Evolutionary conservation across 306 rosid genomes (phyloP), one percentile per base, ranked within the genome.

Genomic region (Albizia julibrissin): DNA sequence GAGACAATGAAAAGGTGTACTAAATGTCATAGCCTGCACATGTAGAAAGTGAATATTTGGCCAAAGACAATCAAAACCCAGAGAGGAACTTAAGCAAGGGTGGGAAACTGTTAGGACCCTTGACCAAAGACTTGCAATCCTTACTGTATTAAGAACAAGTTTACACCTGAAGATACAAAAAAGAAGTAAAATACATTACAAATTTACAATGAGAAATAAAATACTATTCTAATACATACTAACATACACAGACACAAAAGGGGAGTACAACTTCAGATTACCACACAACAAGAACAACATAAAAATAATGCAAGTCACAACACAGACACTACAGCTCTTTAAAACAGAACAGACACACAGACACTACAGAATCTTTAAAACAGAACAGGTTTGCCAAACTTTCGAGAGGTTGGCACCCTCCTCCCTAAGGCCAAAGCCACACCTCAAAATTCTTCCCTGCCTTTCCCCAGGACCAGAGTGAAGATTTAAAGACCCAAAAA

Each of bases 21-120:
- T 19, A 19, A 59, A 49, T 39, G 68, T 12, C 83, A 80, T 44
- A 44, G 24, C 52, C 68, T 12, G 44, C 68, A 22, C 54, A 80
- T 71, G 37, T 46, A 22, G 77, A 69, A 61, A 2, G 22, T 18
- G 42, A 75, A 24, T 44, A 56, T 3, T 37, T 24, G 44, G 16
- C 11, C 31, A 58, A 79, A 68, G 72, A 54, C 59, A 61, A 26
- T 5, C 13, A 58, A 71, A 64, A 31, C 65, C 34, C 37, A 26
- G 9, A 61, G 12, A 26, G 21, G 14, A 13, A 62, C 69, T 27
- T 62, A 11, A 12, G 39, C 21, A 27, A 61, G 18, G 33, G 68
- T 61, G 68, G 21, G 22, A 50, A 47, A 47, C 56, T 49, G 19
- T 49, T 49, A 5, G 56, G 56, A 49, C n/a, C 56, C 6, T 49